Evolutionary conservation across 2,329 filamentous ascomycete genomes (phyloP).

Genomic region (Verticillium nubilum): DNA sequence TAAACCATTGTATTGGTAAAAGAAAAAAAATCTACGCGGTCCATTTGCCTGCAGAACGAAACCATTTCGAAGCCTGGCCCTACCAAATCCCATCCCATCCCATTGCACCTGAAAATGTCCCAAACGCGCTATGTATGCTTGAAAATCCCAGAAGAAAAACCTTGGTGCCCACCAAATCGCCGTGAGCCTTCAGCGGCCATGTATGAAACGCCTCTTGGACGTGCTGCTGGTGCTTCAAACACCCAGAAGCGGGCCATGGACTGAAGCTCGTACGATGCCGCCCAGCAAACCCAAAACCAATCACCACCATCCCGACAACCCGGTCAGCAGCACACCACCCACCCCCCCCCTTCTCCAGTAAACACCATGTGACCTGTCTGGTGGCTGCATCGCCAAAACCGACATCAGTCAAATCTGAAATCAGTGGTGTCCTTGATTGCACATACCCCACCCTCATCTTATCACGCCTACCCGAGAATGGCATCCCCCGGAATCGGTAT

Average conservation of each 20-base stretch:
- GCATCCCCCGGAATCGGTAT: slow-evolving; percentile 13
- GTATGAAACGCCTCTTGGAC: no score
- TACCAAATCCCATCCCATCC: not conserved
- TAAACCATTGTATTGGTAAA: not conserved
- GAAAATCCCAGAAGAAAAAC: not conserved
- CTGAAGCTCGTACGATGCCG: no score
- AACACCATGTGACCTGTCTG: no score
- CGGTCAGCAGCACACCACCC: no score
- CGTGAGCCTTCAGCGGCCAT: not conserved
- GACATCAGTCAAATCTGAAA: no score
- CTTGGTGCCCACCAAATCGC: not conserved
- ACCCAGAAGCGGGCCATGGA: no score
- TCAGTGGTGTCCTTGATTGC: not conserved
- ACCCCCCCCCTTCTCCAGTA: no score
- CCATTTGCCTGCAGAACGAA: not conserved
- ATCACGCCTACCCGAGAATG: not conserved
- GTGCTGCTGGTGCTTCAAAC: no score
- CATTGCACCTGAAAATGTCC: not conserved
- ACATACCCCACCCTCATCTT: no score
- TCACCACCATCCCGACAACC: no score
- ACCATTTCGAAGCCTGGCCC: not conserved
- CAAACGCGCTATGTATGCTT: not conserved
- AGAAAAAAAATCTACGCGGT: not conserved
- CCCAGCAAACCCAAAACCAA: no score
- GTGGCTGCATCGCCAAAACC: no score